phyloP scores from a whole-genome alignment of 2,329 filamentous ascomycete species.

The Trichoderma sp. region DNA sequence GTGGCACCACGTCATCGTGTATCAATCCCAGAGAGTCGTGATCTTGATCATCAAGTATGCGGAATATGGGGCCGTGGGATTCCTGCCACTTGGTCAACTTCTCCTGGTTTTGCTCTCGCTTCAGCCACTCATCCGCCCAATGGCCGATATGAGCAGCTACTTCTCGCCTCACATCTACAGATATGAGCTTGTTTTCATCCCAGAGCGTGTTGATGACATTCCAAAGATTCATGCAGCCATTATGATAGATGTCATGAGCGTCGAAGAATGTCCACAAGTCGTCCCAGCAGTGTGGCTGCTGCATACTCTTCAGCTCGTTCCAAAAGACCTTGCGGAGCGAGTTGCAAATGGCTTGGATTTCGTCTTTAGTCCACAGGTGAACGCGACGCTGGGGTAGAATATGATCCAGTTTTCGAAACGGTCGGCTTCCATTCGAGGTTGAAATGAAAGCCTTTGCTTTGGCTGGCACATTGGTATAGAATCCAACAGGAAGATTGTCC shows the following conservation, averaged over 20 bases:
- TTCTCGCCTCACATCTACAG: constrained; percentile 29
- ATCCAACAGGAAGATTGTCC: constrained; percentile 38
- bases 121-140: constrained; percentile 43
- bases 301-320: constrained; percentile 39
- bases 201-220: constrained; percentile 45
- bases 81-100: constrained; percentile 37
- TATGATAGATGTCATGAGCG: constrained; percentile 47
- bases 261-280: constrained; percentile 53
- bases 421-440: constrained; percentile 34
- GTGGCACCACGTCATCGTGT: constrained; percentile 32
- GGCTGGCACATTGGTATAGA: constrained; percentile 39
- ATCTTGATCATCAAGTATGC: constrained; percentile 32
- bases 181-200: constrained; percentile 43
- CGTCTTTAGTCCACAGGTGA: constrained; percentile 42
- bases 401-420: constrained; percentile 34
- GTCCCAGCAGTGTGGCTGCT: constrained; percentile 36
- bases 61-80: constrained; percentile 30
- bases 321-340: constrained; percentile 41
- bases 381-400: constrained; percentile 33
- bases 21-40: constrained; percentile 34
- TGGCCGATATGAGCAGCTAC: constrained; percentile 34
- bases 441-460: constrained; percentile 43
- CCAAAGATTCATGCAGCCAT: constrained; percentile 52
- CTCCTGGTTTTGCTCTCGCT: constrained; percentile 31
- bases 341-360: constrained; percentile 44